A percentile compares a stretch with the other conserved stretches of the same genome.
These are phyloP conservation scores for Trichomonas tenax DNA, from an alignment of 208 protist genomes.

Conservation along the genomic window DNA sequence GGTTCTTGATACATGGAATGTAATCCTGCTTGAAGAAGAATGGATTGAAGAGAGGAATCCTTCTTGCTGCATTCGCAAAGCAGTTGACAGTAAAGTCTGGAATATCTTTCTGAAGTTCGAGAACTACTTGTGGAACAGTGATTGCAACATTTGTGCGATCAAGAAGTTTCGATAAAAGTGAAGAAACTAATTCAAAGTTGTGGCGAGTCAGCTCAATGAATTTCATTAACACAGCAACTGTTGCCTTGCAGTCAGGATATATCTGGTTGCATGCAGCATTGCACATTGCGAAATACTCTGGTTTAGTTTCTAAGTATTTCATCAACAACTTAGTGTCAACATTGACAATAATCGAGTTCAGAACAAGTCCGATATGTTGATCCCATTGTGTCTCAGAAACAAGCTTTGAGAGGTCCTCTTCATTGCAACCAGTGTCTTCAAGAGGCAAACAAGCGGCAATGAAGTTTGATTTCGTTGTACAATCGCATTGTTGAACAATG, in stretches of 20 bases:
- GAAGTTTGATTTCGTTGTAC: neutral
- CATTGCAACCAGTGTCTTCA: neutral
- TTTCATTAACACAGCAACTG: neutral
- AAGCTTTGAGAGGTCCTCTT: neutral
- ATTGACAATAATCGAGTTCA: neutral
- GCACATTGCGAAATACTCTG: neutral
- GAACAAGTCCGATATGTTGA: neutral
- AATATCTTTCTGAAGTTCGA: neutral
- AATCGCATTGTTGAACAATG: neutral
- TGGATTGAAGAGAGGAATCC: no score
- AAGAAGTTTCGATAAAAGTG: neutral
- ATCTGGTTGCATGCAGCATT: neutral
- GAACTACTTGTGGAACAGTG: neutral
- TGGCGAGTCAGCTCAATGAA: neutral
- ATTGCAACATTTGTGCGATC: no score
- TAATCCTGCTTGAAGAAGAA: neutral
- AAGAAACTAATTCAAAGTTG: neutral
- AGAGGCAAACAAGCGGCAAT: neutral
- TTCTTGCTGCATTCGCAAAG: neutral
- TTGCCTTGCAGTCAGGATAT: neutral
- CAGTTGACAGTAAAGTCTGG: neutral
- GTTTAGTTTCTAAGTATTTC: neutral
- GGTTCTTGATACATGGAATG: no score
- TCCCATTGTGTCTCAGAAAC: neutral
- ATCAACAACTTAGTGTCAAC: neutral